Evolutionary conservation across 1,139 yeast genomes (phyloP).

Genomic region (Zhuliangozyma parablackwelliae): DNA sequence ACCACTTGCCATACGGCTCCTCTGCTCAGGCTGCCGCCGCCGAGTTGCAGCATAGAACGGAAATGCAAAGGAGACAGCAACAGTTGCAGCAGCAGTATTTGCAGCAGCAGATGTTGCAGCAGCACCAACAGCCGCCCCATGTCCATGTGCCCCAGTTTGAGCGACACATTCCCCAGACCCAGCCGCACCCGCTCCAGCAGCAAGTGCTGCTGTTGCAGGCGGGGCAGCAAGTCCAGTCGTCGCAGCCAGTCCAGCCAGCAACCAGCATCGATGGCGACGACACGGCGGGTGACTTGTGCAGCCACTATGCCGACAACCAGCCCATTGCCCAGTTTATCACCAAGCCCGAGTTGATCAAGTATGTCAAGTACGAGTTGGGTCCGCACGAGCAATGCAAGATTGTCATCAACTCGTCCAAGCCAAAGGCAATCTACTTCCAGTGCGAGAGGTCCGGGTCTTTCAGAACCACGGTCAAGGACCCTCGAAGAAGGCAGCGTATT

Average conservation of each 20-base stretch:
- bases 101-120: slow-evolving; percentile 17
- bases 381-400: slow-evolving; percentile 46
- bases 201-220: neutral
- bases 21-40: slow-evolving; percentile 14
- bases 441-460: slow-evolving; percentile 47
- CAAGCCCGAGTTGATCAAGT: slow-evolving; percentile 41
- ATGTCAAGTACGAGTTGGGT: slow-evolving; percentile 39
- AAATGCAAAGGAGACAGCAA: slow-evolving; percentile 26
- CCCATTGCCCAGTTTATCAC: slow-evolving; percentile 42
- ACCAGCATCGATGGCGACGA: slow-evolving; percentile 7
- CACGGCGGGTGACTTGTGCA: slow-evolving; percentile 15
- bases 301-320: slow-evolving; percentile 40
- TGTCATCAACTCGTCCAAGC: slow-evolving; percentile 47
- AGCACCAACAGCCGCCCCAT: slow-evolving; percentile 12
- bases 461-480: slow-evolving; percentile 48
- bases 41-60: slow-evolving; percentile 20
- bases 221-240: neutral
- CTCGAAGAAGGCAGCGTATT: slow-evolving; percentile 44
- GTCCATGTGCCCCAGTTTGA: slow-evolving; percentile 8
- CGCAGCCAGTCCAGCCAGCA: neutral
- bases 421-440: slow-evolving; percentile 49
- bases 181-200: slow-evolving; percentile 10
- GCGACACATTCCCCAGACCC: slow-evolving; percentile 6
- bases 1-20: slow-evolving; percentile 20
- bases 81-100: slow-evolving; percentile 23